These are phyloP conservation scores for Fusarium aywerte DNA, from an alignment of 2,329 filamentous ascomycete species.

Conservation along the genomic window DNA sequence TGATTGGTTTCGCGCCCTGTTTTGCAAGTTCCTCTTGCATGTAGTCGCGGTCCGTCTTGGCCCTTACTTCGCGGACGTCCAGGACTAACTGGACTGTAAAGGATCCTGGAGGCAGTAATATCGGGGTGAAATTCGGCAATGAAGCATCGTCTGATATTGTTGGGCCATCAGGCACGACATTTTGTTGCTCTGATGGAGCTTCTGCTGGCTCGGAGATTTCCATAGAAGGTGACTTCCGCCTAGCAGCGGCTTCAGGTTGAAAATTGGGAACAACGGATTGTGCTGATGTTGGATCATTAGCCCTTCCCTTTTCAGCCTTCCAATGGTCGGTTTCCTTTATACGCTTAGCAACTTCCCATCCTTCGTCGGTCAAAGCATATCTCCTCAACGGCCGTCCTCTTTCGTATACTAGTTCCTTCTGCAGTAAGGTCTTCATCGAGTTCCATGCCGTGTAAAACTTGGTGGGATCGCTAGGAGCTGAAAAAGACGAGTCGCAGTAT, in stretches of 20 bases:
- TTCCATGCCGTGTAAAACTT: conserved; percentile 85
- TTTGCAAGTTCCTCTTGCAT: conserved; percentile 77
- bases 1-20: conserved; percentile 71
- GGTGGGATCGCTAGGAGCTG: conserved; percentile 71
- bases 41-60: conserved; percentile 79
- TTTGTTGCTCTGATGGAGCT: conserved; percentile 46
- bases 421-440: conserved; percentile 79
- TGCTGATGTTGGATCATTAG: conserved; percentile 13
- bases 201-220: conserved; percentile 20
- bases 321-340: conserved; percentile 66
- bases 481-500: conserved; percentile 79
- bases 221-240: conserved; percentile 33
- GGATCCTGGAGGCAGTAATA: conserved; percentile 69
- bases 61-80: conserved; percentile 78
- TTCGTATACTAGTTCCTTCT: conserved; percentile 79
- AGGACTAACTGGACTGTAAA: conserved; percentile 80
- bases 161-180: conserved; percentile 56
- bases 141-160: conserved; percentile 44
- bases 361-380: conserved; percentile 79
- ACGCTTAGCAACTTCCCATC: conserved; percentile 77
- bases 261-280: conserved; percentile 6
- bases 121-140: conserved; percentile 66
- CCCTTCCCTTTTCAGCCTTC: conserved; percentile 42
- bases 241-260: not conserved
- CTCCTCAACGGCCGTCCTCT: conserved; percentile 73